Evolutionary conservation across 352 stramenopile genomes (phyloP).

Genomic region (Phytophthora parvispora): DNA sequence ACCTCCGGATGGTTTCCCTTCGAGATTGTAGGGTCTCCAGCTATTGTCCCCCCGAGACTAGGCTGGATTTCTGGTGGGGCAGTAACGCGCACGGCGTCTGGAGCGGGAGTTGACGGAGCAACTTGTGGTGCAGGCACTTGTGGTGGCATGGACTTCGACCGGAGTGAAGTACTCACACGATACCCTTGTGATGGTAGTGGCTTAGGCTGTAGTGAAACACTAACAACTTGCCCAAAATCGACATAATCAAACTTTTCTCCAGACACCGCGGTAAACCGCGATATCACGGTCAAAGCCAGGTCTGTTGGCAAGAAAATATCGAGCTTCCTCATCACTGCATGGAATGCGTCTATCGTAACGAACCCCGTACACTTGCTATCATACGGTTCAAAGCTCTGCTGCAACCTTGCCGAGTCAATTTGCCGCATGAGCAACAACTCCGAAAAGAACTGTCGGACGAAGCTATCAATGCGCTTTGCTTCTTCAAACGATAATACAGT

Average conservation of each 20-base stretch:
- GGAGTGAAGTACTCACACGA: conserved; percentile 18
- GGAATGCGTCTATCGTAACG: conserved; percentile 68
- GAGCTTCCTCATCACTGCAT: conserved; percentile 68
- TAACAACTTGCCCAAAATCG: conserved; percentile 65
- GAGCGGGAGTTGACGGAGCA: background rate
- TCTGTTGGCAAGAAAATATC: conserved; percentile 63
- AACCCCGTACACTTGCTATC: conserved; percentile 73
- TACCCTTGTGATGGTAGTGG: conserved; percentile 14
- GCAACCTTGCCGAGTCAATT: conserved; percentile 36
- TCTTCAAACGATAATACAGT: conserved; percentile 48
- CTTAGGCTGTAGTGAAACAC: conserved; percentile 12
- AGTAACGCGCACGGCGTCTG: background rate
- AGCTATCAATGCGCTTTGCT: conserved; percentile 47
- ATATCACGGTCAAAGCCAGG: conserved; percentile 49
- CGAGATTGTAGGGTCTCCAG: no score
- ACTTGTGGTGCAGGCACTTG: conserved; percentile 20
- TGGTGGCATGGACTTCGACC: conserved; percentile 4
- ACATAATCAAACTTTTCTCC: conserved; percentile 80
- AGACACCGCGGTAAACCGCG: conserved; percentile 54
- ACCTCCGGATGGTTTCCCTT: conserved; percentile 26
- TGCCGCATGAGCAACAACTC: conserved; percentile 58
- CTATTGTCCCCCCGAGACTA: background rate
- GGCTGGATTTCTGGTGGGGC: background rate
- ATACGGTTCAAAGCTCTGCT: conserved; percentile 63
- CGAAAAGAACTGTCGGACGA: conserved; percentile 58